Base-by-base conservation (phyloP, 306 rosid species). In the Medicago truncatula region DNA sequence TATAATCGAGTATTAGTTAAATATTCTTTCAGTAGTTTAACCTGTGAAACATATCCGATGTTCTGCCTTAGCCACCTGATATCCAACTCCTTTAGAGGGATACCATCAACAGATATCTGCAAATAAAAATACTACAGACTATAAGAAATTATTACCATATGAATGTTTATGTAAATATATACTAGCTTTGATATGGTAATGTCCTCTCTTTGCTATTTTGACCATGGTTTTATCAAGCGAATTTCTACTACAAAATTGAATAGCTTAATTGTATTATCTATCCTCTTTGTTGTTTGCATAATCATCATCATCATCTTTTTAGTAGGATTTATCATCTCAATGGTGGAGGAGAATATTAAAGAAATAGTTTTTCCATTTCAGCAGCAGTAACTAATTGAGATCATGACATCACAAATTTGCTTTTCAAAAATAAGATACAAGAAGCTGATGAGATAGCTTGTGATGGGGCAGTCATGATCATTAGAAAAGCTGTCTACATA, bases 11-110 rank as follows among this genome's bases (percentile, higher is more conserved):
- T 17, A 60, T 47, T n/a, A n/a, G 23, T 46, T 21, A 46, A 67
- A 83, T 58, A 23, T 25, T 23, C 67, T 79, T 86, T 77, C 62
- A 75, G 9, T 65, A 47, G 34, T 49, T 14, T 57, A 80, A 93
- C 98, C 98, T 93, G 98, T 47, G 93, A 87, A 58, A 91, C 91
- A 72, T 70, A 89, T 80, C 98, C 97, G 8, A 93, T 84, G 74
- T 88, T 87, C 81, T 91, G 89, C 77, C 98, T 86, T 91, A 91
- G 89, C 98, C 98, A 93, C 78, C 79, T 68, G 78, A 91, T 73
- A 23, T 93, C 97, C 82, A 93, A 82, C 70, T 87, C 93, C 85
- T 68, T 76, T 28, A 93, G 88, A 69, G 97, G 86, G 72, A 71
- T 76, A 17, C 96, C 97, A 82, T 91, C 97, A 67, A 93, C 80